These are phyloP conservation scores for Xerocomellus amylosporus DNA, from an alignment of 768 basidiomycete species.

Conservation along the genomic window DNA sequence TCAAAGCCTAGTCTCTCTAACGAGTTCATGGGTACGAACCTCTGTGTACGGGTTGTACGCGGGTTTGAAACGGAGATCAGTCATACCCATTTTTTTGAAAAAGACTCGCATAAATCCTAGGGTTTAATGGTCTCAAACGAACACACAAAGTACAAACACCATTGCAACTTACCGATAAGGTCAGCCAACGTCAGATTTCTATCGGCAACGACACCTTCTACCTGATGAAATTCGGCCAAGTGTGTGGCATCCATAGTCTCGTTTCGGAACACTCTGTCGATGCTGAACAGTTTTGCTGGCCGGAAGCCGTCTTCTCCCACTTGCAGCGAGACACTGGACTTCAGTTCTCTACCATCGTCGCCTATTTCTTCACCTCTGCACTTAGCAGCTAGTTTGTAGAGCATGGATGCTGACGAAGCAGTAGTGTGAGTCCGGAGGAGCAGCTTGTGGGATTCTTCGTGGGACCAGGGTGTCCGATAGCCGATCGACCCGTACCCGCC, in stretches of 20 bases:
- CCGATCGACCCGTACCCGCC: slow-evolving; percentile 92
- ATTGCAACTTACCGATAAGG: slow-evolving; percentile 69
- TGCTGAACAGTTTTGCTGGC: slow-evolving; percentile 93
- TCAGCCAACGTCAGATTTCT: slow-evolving; percentile 89
- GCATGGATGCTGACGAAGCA: slow-evolving; percentile 89
- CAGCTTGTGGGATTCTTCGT: slow-evolving; percentile 88
- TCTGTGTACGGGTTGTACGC: slow-evolving; percentile 99
- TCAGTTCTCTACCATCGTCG: slow-evolving; percentile 30
- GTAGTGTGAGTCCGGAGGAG: slow-evolving; percentile 97
- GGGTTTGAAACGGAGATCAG: slow-evolving; percentile 93
- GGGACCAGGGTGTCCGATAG: slow-evolving; percentile 96
- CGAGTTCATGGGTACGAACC: slow-evolving; percentile 38
- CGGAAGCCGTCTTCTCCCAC: slow-evolving; percentile 68
- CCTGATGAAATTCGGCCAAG: slow-evolving; percentile 98
- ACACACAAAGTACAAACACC: background rate
- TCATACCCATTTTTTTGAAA: slow-evolving; percentile 97
- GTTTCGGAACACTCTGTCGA: slow-evolving; percentile 98
- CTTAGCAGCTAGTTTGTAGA: slow-evolving; percentile 87
- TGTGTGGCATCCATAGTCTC: slow-evolving; percentile 99
- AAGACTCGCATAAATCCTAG: slow-evolving; percentile 98
- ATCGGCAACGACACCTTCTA: slow-evolving; percentile 99
- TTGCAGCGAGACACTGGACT: slow-evolving; percentile 7
- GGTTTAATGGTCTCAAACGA: background rate
- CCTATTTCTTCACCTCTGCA: slow-evolving; percentile 59
- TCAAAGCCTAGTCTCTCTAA: background rate